Evolutionary conservation across 2,329 filamentous ascomycete genomes (phyloP).

Genomic region (Alternaria viburni): DNA sequence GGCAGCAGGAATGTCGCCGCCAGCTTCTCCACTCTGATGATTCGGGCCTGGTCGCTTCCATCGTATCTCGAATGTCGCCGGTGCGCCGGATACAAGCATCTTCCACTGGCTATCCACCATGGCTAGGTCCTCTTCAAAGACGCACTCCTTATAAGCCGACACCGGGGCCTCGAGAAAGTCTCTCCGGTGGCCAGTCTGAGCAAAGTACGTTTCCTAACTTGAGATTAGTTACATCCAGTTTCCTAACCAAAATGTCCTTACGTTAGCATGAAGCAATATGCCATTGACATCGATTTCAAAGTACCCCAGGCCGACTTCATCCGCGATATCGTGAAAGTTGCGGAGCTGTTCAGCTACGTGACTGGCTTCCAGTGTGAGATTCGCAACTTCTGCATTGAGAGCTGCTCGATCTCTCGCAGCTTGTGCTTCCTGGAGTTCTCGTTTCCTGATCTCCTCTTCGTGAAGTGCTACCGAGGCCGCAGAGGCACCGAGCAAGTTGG

Average conservation of each 20-base stretch:
- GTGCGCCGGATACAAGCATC: slow-evolving; percentile 19
- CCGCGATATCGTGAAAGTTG: slow-evolving; percentile 14
- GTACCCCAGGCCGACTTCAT: slow-evolving; percentile 16
- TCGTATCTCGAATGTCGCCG: slow-evolving; percentile 34
- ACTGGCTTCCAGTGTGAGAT: slow-evolving; percentile 12
- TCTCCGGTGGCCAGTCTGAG: slow-evolving; percentile 12
- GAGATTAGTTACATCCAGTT: neutral
- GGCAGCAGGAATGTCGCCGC: neutral
- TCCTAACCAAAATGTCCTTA: neutral
- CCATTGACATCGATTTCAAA: slow-evolving; percentile 17
- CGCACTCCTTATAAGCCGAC: slow-evolving; percentile 12
- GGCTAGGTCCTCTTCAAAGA: slow-evolving; percentile 8
- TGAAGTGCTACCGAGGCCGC: slow-evolving; percentile 22
- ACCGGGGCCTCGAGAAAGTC: neutral
- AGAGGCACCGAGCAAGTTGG: slow-evolving; percentile 20
- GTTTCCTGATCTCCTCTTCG: slow-evolving; percentile 20
- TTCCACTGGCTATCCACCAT: slow-evolving; percentile 20
- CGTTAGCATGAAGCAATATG: slow-evolving; percentile 17
- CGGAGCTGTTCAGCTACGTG: slow-evolving; percentile 9
- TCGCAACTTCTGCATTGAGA: slow-evolving; percentile 19
- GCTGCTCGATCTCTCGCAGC: slow-evolving; percentile 20
- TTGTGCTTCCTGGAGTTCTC: slow-evolving; percentile 18
- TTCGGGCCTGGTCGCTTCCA: slow-evolving; percentile 18
- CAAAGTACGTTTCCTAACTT: slow-evolving; percentile 11
- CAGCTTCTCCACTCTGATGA: neutral